Evolutionary conservation across 169 alveolate genomes (phyloP).

Genomic region (Plasmodium gaboni): DNA sequence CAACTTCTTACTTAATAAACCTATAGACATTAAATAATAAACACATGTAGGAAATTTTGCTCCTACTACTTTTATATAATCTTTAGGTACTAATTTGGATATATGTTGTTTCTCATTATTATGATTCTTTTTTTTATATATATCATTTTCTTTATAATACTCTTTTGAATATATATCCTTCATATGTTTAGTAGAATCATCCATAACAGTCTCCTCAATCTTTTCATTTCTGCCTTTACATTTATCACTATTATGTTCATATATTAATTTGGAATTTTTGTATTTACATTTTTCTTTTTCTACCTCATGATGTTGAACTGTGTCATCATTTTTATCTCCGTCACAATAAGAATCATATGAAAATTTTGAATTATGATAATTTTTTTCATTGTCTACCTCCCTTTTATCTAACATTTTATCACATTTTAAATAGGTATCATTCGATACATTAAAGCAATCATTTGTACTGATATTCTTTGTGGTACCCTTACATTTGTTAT

Average conservation of each 20-base stretch:
- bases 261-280: not conserved
- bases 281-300: not conserved
- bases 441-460: not conserved
- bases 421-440: no score
- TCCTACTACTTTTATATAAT: conserved; percentile 83
- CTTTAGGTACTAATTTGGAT: conserved; percentile 63
- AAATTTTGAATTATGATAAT: no score
- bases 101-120: conserved; percentile 24
- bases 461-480: not conserved
- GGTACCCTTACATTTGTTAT: not conserved
- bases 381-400: no score
- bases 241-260: not conserved
- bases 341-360: no score
- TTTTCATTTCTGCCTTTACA: not conserved
- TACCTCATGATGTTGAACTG: no score
- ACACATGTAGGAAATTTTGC: conserved; percentile 80
- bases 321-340: no score
- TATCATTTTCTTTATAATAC: conserved; percentile 22
- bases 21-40: conserved; percentile 81
- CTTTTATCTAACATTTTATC: no score
- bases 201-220: not conserved
- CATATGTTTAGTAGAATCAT: not conserved
- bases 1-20: conserved; percentile 80
- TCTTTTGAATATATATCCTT: not conserved
- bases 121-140: conserved; percentile 33